A percentile compares a stretch with the other conserved stretches of the same genome.
Conservation (phyloP, 2,329 filamentous ascomycete species). For the Aspergillus sp. region DNA sequence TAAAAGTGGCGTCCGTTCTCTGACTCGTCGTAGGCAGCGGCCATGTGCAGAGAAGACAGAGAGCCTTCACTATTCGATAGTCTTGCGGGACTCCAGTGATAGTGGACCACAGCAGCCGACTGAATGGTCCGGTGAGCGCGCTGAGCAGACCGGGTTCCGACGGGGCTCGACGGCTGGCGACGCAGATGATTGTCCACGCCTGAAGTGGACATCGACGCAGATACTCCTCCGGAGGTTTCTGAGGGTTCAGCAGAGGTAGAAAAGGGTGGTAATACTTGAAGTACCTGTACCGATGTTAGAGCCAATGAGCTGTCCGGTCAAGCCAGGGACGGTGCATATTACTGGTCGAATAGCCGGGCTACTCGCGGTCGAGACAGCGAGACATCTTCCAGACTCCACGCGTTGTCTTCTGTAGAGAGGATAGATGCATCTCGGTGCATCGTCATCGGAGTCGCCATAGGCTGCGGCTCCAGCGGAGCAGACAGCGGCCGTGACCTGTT, state of each 20-base stretch:
- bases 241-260: conserved; percentile 59
- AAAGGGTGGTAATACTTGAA: conserved; percentile 64
- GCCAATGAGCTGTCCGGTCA: conserved; percentile 22
- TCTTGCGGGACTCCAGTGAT: conserved; percentile 59
- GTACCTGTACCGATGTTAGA: conserved; percentile 47
- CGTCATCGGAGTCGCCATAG: conserved; percentile 33
- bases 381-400: conserved; percentile 52
- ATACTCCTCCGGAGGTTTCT: conserved; percentile 56
- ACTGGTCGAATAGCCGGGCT: conserved; percentile 46
- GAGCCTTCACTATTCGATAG: conserved; percentile 62
- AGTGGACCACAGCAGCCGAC: conserved; percentile 59
- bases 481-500: conserved; percentile 32
- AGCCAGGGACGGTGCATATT: conserved; percentile 10
- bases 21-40: conserved; percentile 62
- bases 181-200: conserved; percentile 64
- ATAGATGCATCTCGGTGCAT: conserved; percentile 35
- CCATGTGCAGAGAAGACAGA: conserved; percentile 64
- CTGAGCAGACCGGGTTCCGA: conserved; percentile 55
- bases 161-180: conserved; percentile 59
- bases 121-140: conserved; percentile 51
- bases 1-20: conserved; percentile 62
- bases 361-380: conserved; percentile 39
- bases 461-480: conserved; percentile 33
- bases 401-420: conserved; percentile 37
- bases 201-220: conserved; percentile 58